These are phyloP conservation scores for Fusarium sp. DNA, from an alignment of 2,329 filamentous ascomycete genomes.

Conservation along the genomic window DNA sequence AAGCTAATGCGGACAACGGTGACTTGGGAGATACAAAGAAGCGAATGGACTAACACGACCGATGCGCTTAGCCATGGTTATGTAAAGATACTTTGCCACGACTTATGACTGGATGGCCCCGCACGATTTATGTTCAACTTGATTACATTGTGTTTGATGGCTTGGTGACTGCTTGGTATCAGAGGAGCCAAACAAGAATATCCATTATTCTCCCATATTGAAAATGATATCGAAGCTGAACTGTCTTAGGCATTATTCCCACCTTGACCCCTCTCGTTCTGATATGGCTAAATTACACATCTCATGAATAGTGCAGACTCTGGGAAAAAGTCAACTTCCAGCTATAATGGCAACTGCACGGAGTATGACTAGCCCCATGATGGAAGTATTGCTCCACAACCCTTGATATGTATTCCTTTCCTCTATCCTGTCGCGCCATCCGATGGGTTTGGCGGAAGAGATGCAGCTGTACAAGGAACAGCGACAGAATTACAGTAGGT, in stretches of 20 bases:
- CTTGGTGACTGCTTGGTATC: background rate
- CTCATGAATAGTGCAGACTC: background rate
- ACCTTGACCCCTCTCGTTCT: background rate
- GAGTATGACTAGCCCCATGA: background rate
- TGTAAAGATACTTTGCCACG: background rate
- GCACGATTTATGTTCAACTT: constrained; percentile 16
- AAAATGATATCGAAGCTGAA: background rate
- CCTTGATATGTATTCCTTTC: background rate
- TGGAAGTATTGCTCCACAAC: background rate
- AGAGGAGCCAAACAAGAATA: background rate
- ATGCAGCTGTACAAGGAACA: background rate
- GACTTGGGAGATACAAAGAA: constrained; percentile 48
- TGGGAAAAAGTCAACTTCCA: background rate
- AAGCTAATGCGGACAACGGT: constrained; percentile 37
- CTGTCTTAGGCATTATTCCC: background rate
- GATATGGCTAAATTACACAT: background rate
- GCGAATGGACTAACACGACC: constrained; percentile 44
- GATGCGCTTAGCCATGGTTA: background rate
- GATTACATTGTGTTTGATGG: background rate
- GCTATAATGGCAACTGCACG: background rate
- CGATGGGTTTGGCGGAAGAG: background rate
- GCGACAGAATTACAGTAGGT: background rate
- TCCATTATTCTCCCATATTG: background rate
- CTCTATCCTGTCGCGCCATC: background rate
- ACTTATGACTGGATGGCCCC: constrained; percentile 17